Base-by-base conservation (phyloP, 805 yeast genomes). In the Starmerella floris region DNA sequence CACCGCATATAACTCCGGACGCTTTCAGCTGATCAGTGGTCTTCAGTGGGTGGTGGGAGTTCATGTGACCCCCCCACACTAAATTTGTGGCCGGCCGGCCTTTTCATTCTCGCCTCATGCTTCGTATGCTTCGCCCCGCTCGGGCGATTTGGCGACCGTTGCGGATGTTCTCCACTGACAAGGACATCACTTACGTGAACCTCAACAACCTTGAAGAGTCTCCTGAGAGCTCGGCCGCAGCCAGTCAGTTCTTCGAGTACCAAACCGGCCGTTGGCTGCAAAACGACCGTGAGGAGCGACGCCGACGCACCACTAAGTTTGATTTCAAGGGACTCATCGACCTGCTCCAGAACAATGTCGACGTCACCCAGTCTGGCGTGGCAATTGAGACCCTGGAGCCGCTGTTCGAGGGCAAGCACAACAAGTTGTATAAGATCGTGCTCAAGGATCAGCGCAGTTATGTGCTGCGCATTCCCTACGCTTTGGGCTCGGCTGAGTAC, bases 201-300 rank as follows among this genome's bases (percentile, higher is more conserved):
- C 41, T 48, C 22, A 48, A 50, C 40, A 49, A 51, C 39, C 37
- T 46, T 13, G 43, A 45, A 13, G 27, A 32, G 19, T 34, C 43
- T 2, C 38, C 50, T 15, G 50, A 46, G 32, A 23, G 25, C 11
- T 43, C 34, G 11, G 50, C 47, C 1, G 51, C 52, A 20, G 46
- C 55, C 19, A 40, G 45, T 20, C 46, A 74, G 34, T 83, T 91
- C 56, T 88, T 83, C 67, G 75, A 80, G 53, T 88, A 85, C 59
- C 69, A 91, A 2, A 88, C 97, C 94, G 98, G 98, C 37, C 73
- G 94, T 5, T 88, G 97, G 97, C 65, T 87, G 54, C 74, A 70
- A 49, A 74, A 88, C 57, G 95, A 91, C 58, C 70, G 68, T 43
- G 62, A 61, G 26, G 87, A 91, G 59, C 80, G 83, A 56, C 74